phyloP scores from a whole-genome alignment of 2,329 filamentous ascomycete species.

The Orbilia ellipsospora region DNA sequence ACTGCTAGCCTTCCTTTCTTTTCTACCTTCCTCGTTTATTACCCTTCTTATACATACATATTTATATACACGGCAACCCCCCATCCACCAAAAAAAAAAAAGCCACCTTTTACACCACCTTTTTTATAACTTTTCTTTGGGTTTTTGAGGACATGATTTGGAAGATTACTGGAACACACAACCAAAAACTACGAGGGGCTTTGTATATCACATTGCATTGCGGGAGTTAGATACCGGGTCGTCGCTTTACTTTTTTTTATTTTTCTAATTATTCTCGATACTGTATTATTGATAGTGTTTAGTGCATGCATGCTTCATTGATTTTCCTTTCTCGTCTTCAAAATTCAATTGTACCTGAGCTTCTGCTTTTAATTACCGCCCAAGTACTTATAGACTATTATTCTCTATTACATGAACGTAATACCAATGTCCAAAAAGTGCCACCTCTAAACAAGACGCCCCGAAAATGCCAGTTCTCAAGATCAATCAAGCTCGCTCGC shows the following conservation, averaged over 20 bases:
- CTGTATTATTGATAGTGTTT: conserved; percentile 8
- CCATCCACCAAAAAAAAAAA: not conserved
- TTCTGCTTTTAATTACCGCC: not conserved
- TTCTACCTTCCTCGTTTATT: not conserved
- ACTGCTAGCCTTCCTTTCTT: not conserved
- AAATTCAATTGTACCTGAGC: not conserved
- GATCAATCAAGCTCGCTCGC: not conserved
- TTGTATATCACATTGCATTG: conserved; percentile 28
- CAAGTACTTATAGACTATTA: conserved; percentile 2
- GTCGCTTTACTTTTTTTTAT: not conserved
- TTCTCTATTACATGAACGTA: not conserved
- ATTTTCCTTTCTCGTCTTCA: not conserved
- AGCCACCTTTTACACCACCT: not conserved
- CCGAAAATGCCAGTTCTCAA: not conserved
- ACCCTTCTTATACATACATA: conserved; percentile 16
- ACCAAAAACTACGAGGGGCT: not conserved
- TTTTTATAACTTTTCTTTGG: not conserved
- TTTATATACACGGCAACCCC: not conserved
- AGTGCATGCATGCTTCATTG: not conserved
- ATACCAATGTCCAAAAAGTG: not conserved
- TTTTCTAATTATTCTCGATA: conserved; percentile 2
- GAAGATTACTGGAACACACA: not conserved
- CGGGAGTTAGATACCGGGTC: conserved; percentile 19
- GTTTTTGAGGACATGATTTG: not conserved
- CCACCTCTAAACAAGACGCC: not conserved